Percentiles rank a stretch among this genome's conserved stretches.
Evolutionary conservation across 495 filamentous ascomycete genomes (phyloP).

Genomic region (Staphylotrichum tortipilum): DNA sequence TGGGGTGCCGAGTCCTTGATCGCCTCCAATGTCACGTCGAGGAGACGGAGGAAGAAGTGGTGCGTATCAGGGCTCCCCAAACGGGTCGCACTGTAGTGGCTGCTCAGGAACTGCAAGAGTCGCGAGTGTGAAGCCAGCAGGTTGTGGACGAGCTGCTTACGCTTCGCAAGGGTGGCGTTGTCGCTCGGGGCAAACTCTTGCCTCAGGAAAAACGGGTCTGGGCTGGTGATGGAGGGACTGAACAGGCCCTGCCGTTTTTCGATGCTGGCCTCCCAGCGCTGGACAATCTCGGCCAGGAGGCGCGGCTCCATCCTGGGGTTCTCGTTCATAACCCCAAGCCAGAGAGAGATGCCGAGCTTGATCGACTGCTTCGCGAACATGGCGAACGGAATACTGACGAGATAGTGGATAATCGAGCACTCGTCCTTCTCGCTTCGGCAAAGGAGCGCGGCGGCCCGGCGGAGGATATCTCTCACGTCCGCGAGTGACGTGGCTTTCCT

Average conservation of each 20-base stretch:
- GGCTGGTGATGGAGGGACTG: slow-evolving; percentile 61
- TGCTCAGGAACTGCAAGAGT: slow-evolving; percentile 79
- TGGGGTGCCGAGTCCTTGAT: slow-evolving; percentile 63
- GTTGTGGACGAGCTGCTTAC: slow-evolving; percentile 68
- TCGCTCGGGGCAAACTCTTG: slow-evolving; percentile 92
- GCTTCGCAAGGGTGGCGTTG: slow-evolving; percentile 60
- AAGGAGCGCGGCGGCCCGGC: slow-evolving; percentile 74
- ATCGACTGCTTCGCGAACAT: slow-evolving; percentile 92
- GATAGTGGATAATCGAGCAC: slow-evolving; percentile 67
- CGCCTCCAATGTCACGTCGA: slow-evolving; percentile 63
- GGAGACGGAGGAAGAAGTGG: slow-evolving; percentile 67
- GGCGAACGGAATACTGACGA: slow-evolving; percentile 84
- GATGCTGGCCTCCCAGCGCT: slow-evolving; percentile 78
- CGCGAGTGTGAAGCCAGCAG: slow-evolving; percentile 77
- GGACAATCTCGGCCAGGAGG: slow-evolving; percentile 71
- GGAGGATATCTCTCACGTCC: slow-evolving; percentile 70
- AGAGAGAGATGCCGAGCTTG: slow-evolving; percentile 88
- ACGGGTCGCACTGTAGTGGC: slow-evolving; percentile 86
- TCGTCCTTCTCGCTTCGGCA: slow-evolving; percentile 65
- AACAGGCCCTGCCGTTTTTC: slow-evolving; percentile 72
- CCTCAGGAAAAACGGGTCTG: slow-evolving; percentile 81
- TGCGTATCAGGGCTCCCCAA: slow-evolving; percentile 72
- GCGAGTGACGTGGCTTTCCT: slow-evolving; percentile 58
- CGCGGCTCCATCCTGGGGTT: slow-evolving; percentile 80
- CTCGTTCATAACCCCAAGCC: slow-evolving; percentile 94